These are phyloP conservation scores for Boletus vinaceobasis DNA, from an alignment of 768 basidiomycete genomes.

Conservation along the genomic window DNA sequence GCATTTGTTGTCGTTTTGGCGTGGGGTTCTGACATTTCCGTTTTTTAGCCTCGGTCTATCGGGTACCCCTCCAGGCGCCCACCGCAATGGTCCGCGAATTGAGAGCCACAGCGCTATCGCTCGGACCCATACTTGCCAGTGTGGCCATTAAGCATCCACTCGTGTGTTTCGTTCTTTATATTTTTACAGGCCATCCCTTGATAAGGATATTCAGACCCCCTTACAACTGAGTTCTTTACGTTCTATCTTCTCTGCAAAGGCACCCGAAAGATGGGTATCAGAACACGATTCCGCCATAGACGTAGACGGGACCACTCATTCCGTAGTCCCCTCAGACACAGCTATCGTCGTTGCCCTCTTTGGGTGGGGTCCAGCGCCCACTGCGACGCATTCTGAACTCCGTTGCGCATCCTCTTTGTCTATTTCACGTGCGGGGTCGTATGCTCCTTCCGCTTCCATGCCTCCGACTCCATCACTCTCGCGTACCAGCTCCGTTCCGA, in stretches of 20 bases:
- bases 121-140: constrained; percentile 52
- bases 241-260: constrained; percentile 39
- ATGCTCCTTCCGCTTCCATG: constrained; percentile 26
- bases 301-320: constrained; percentile 8
- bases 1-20: not conserved
- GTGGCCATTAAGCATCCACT: constrained; percentile 70
- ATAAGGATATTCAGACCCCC: constrained; percentile 43
- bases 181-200: constrained; percentile 5
- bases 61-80: constrained; percentile 69
- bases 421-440: constrained; percentile 24
- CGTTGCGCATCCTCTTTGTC: constrained; percentile 18
- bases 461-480: constrained; percentile 33
- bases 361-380: constrained; percentile 43
- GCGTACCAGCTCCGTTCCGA: constrained; percentile 32
- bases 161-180: constrained; percentile 38
- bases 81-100: constrained; percentile 58
- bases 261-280: constrained; percentile 27
- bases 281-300: constrained; percentile 22
- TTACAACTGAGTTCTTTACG: constrained; percentile 54
- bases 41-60: constrained; percentile 60
- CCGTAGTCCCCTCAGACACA: constrained; percentile 33
- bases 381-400: constrained; percentile 14
- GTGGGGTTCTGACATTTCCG: constrained; percentile 1
- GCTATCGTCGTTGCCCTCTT: constrained; percentile 45
- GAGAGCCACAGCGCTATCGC: constrained; percentile 47